These are phyloP conservation scores for Exophiala sp. DNA, from an alignment of 2,329 filamentous ascomycete genomes.

Conservation along the genomic window DNA sequence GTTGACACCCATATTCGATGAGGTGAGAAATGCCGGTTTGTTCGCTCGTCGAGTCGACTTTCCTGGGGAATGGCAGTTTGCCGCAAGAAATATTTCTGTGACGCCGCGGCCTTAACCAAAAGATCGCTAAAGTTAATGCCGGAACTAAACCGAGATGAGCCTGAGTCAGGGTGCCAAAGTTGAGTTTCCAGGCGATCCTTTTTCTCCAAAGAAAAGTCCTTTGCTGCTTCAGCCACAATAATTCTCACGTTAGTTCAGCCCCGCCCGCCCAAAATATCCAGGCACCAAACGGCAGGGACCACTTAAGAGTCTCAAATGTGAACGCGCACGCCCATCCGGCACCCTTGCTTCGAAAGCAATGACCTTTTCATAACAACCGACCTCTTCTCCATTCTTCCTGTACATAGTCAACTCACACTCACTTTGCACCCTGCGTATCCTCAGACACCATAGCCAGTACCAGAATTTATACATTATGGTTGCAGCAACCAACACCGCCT, in stretches of 20 bases:
- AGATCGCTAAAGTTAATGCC: conserved; percentile 9
- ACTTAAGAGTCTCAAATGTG: no score
- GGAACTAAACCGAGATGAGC: conserved; percentile 11
- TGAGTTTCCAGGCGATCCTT: no score
- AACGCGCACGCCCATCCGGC: no score
- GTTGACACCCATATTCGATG: conserved; percentile 69
- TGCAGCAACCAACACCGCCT: conserved; percentile 22
- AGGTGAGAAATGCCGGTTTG: background rate
- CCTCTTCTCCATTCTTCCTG: background rate
- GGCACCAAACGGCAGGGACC: background rate
- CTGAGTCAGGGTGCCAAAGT: background rate
- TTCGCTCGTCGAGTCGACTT: background rate
- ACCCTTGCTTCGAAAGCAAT: background rate
- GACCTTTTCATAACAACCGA: background rate
- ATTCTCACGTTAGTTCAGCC: background rate
- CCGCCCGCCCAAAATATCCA: background rate
- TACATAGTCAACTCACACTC: background rate
- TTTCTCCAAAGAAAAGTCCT: no score
- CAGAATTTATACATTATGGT: conserved; percentile 12
- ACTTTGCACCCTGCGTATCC: background rate
- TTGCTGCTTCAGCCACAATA: conserved; percentile 2
- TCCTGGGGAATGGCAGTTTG: background rate
- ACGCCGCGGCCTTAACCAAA: conserved; percentile 11
- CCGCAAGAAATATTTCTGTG: conserved; percentile 11
- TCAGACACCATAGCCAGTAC: conserved; percentile 6